Evolutionary conservation across 2,329 filamentous ascomycete genomes (phyloP), one percentile per base, ranked within the genome.

Genomic region (Acrodontium crateriforme): DNA sequence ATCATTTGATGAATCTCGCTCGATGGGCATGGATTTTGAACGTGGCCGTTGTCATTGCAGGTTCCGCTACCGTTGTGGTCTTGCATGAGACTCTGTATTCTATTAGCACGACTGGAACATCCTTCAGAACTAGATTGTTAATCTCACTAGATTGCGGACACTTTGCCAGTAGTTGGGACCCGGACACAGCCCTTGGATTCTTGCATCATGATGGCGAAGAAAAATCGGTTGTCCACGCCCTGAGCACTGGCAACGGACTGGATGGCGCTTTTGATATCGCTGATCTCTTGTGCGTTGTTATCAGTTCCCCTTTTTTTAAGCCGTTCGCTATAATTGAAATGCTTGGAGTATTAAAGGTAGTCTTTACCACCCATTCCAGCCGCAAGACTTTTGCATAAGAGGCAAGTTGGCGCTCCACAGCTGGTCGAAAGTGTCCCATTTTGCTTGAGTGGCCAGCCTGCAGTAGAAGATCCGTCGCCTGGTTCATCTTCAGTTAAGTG

Each of bases 131-230:
- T 58, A 11, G 16, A 13, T 37, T 60, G 61, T 16, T 38, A 34
- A 29, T 52, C 46, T 19, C 45, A 45, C 59, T 3, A 58, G 58
- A 35, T 61, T 62, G 24, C 41, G 36, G 33, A 53, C 46, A 24
- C 48, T 47, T 53, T 51, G 32, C 46, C 40, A 1, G 58, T 56
- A 0, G 56, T 58, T 3, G 47, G 50, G 16, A 46, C 57, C 25
- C 56, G 50, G 3, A 58, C 54, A 33, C 58, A 61, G 25, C 58
- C 59, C 28, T 53, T 52, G 18, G 50, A 54, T 36, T 62, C 58
- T 34, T 62, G 57, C 40, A 60, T 47, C 24, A 60, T 44, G 21
- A 55, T 47, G 20, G 53, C 53, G 28, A 59, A 44, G 25, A 60
- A 49, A 46, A 56, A 55, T 25, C 50, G 46, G 18, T 46, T 31